Evolutionary conservation across 768 basidiomycete genomes (phyloP), one percentile per base, ranked within the genome.

Genomic region (Leucogyrophana mollusca): DNA sequence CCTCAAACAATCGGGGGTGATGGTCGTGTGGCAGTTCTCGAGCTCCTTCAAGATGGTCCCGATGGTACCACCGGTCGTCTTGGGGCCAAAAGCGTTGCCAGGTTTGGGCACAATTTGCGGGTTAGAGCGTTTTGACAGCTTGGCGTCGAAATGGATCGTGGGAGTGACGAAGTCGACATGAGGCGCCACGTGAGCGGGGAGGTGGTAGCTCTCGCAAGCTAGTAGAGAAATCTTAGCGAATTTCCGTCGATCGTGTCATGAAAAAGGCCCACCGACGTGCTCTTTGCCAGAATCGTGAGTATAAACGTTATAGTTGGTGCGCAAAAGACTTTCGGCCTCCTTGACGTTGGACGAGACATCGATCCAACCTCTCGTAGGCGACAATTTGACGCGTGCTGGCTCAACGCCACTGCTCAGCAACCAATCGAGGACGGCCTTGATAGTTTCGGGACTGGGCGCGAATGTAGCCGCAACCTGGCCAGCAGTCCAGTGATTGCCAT

Each of bases 1-100:
- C 9, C 66, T 59, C 20, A 73, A 52, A 46, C 73, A 74, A 2
- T 52, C 52, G 3, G 71, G 73, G 4, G 68, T 71, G 38, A 64
- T 68, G 20, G 55, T 48, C 8, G 45, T 34, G 44, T 64, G 59
- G 46, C 71, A 72, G 41, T 60, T 52, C 9, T 60, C 49, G 33
- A 69, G 43, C 3, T 62, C 54, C 7, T 52, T 21, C 8, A 54
- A 14, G 35, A 7, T 21, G 16, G 20, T 16, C 7, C n/a, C 34
- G 10, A 62, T 40, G 59, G 20, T 41, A 68, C 69, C 67, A 16
- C 42, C 42, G 7, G 30, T 33, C 9, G 42, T 43, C 42, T 43
- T 43, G 11, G 42, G 42, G n/a, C 24, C 30, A 33, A 27, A 27
- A 21, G n/a, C 40, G 18, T 9, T 22, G 23, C 14, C 23, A 9